Evolutionary conservation across 2,329 filamentous ascomycete species (phyloP).

Genomic region (Calonectria honghensis): DNA sequence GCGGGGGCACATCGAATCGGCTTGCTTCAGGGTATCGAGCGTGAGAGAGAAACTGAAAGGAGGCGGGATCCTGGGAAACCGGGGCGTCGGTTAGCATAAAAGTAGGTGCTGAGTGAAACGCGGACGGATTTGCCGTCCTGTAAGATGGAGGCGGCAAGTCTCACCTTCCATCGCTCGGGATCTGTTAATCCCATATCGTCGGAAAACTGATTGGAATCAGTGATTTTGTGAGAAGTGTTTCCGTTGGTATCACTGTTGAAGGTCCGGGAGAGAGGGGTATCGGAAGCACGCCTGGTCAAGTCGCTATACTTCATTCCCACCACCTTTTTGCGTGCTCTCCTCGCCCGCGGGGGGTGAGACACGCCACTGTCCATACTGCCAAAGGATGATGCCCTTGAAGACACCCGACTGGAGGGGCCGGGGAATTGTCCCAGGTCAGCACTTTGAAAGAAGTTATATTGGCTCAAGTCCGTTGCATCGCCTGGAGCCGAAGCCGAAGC

Average conservation of each 20-base stretch:
- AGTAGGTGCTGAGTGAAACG: background rate
- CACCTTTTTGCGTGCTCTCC: background rate
- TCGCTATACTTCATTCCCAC: background rate
- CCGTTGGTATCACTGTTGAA: background rate
- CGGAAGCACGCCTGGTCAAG: background rate
- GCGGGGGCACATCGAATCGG: slow-evolving; percentile 75
- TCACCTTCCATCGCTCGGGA: background rate
- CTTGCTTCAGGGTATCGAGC: slow-evolving; percentile 70
- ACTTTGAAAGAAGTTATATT: background rate
- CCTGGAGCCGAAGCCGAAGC: background rate
- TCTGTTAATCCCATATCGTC: background rate
- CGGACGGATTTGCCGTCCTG: background rate
- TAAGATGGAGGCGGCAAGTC: background rate
- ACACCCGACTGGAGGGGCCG: background rate
- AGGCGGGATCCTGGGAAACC: slow-evolving; percentile 48
- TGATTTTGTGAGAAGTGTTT: background rate
- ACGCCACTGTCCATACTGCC: background rate
- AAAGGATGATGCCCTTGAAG: background rate
- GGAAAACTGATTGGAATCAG: background rate
- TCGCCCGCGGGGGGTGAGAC: background rate
- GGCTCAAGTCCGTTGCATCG: background rate
- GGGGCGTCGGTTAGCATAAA: background rate
- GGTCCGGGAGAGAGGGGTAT: background rate
- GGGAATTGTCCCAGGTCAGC: background rate
- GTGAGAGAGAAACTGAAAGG: slow-evolving; percentile 71